Base-by-base conservation (phyloP, 2,329 filamentous ascomycete species). In the Fusarium keratoplasticum region DNA sequence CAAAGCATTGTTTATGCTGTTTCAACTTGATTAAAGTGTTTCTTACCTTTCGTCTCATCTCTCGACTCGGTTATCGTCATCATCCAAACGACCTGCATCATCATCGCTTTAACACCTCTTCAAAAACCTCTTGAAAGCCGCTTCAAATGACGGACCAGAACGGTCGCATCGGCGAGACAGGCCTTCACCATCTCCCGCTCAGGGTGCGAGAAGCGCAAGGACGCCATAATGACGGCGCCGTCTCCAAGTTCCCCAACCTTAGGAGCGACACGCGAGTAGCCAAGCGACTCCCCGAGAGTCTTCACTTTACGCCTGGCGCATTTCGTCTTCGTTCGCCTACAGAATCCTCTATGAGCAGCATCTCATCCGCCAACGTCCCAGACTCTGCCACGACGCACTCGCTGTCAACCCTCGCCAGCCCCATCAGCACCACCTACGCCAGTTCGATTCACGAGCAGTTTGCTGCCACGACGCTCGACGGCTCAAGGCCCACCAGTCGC, bases 321-420 rank as follows among this genome's bases (percentile, higher is more conserved):
- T 77, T 79, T 47, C 80, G 79, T 35, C 76, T 80, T 27, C 80
- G 82, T 14, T 84, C 82, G 1, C 81, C 81, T 0, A 84, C 83
- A 0, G 80, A 80, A 10, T 84, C 82, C 3, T 83, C 83, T 0
- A 80, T 82, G 70, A 84, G 82, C 70, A 83, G 82, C 57, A 76
- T 83, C 52, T 82, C 80, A 8, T 84, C 83, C 2, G 81, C 81
- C 5, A 80, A 82, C 40, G 66, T 83, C 4, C 81, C 81, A 1
- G 83, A 84, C 66, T 84, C 83, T 6, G 83, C 82, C 6, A 84
- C 83, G 1, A 82, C 80, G 0, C 82, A 79, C 42, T 84, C 83
- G 2, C 73, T 79, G 4, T 82, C 81, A 3, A 82, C 80, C 0
- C 72, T 83, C 22, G 81, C 81, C 3, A 83, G 81, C 25, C 82